A percentile compares a stretch with the other conserved stretches of the same genome.
phyloP scores from a whole-genome alignment of 2,329 filamentous ascomycete genomes.

The Trichoderma koningiopsis region DNA sequence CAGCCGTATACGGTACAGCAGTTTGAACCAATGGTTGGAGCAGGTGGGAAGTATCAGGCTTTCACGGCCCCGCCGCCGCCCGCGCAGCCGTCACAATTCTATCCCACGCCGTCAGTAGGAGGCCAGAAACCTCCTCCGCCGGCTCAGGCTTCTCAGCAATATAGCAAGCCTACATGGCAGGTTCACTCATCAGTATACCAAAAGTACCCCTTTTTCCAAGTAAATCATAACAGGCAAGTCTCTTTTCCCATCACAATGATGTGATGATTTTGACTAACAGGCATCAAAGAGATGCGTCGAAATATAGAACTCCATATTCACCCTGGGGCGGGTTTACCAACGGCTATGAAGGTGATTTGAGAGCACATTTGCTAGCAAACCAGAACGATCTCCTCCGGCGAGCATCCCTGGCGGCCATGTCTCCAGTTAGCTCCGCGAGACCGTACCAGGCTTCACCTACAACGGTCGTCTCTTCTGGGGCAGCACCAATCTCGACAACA shows the following conservation, averaged over 20 bases:
- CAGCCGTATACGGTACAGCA: conserved; percentile 27
- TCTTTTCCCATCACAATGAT: neutral
- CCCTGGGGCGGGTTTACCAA: conserved; percentile 61
- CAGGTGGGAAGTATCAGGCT: conserved; percentile 6
- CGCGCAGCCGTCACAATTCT: neutral
- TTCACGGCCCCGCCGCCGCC: conserved; percentile 20
- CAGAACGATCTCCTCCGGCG: conserved; percentile 37
- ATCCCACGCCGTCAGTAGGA: neutral
- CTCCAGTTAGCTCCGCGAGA: neutral
- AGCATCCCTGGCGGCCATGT: conserved; percentile 27
- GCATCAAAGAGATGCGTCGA: conserved; percentile 51
- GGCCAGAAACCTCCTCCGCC: neutral
- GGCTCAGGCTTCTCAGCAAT: conserved; percentile 1
- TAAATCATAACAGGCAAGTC: conserved; percentile 59
- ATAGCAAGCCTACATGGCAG: conserved; percentile 37
- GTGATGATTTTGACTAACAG: conserved; percentile 27
- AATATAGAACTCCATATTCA: conserved; percentile 63
- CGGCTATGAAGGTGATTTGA: conserved; percentile 58
- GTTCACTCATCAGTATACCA: conserved; percentile 49
- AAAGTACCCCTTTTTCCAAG: conserved; percentile 61
- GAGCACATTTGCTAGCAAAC: conserved; percentile 47
- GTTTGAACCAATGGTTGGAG: conserved; percentile 30
- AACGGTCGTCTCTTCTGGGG: neutral
- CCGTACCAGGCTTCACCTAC: neutral
- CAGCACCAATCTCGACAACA: neutral